Percentiles rank a stretch among this genome's conserved stretches.
Evolutionary conservation across 2,329 filamentous ascomycete genomes (phyloP).

Genomic region (Exophiala sp.): DNA sequence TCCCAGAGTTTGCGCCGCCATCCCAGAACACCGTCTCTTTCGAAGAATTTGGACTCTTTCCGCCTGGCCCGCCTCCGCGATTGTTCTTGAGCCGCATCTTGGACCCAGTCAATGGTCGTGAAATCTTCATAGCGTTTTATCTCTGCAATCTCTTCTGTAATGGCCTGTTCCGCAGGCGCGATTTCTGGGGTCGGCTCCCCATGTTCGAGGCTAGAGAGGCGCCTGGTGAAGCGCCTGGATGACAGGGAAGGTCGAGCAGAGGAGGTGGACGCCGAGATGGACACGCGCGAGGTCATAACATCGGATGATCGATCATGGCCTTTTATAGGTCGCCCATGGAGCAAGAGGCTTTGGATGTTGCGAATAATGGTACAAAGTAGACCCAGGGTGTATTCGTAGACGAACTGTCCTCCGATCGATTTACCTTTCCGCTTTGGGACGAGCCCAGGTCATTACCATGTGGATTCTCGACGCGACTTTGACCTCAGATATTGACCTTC

Average conservation of each 20-base stretch:
- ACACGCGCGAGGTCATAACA: conserved; percentile 53
- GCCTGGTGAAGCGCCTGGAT: conserved; percentile 50
- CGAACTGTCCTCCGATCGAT: neutral
- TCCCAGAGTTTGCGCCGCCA: conserved; percentile 81
- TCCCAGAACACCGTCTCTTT: conserved; percentile 63
- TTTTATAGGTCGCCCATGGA: neutral
- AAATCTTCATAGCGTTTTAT: conserved; percentile 99
- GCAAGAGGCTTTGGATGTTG: neutral
- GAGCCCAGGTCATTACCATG: conserved; percentile 12
- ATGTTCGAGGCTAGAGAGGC: conserved; percentile 62
- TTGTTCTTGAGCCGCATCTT: conserved; percentile 91
- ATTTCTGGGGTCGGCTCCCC: conserved; percentile 54
- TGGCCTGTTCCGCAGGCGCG: conserved; percentile 61
- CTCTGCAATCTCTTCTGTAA: conserved; percentile 92
- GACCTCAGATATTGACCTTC: neutral
- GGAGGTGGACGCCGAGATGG: conserved; percentile 45
- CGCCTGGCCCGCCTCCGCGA: conserved; percentile 72
- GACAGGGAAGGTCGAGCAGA: conserved; percentile 53
- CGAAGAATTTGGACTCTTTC: conserved; percentile 69
- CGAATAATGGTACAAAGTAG: neutral
- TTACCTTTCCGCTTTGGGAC: conserved; percentile 26
- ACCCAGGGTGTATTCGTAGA: too few relatives aligned
- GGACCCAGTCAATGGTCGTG: conserved; percentile 94
- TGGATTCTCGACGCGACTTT: conserved; percentile 13
- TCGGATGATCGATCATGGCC: conserved; percentile 27